Percentiles rank a stretch among this genome's conserved stretches.
These are phyloP conservation scores for Nakazawaea molendinolei DNA, from an alignment of 805 yeast genomes.

Conservation along the genomic window DNA sequence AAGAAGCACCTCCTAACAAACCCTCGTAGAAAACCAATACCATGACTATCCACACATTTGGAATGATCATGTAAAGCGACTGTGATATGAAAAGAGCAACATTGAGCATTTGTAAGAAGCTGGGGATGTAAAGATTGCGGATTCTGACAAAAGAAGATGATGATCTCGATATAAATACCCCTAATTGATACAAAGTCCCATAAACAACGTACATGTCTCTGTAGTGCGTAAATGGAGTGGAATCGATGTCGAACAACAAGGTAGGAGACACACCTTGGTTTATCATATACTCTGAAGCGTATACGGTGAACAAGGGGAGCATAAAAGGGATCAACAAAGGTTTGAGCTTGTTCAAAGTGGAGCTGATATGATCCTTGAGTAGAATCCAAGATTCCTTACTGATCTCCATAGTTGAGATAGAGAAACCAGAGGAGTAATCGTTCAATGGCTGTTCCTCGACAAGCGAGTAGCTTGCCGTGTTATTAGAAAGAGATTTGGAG, in stretches of 20 bases:
- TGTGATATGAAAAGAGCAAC: constrained; percentile 54
- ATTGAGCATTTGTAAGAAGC: constrained; percentile 63
- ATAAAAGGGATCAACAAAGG: constrained; percentile 59
- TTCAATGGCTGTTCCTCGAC: no score
- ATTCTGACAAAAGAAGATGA: constrained; percentile 64
- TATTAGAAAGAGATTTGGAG: background rate
- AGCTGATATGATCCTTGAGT: constrained; percentile 16
- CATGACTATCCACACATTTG: constrained; percentile 57
- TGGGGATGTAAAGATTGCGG: constrained; percentile 49
- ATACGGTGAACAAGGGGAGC: constrained; percentile 80
- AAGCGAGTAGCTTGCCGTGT: no score
- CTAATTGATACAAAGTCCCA: constrained; percentile 84
- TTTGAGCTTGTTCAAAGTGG: constrained; percentile 27
- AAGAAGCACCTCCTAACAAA: constrained; percentile 82
- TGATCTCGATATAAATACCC: constrained; percentile 88
- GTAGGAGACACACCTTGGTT: constrained; percentile 94
- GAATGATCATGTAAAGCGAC: constrained; percentile 51
- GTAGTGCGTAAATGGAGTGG: constrained; percentile 61
- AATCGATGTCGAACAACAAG: constrained; percentile 63
- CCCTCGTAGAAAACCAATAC: constrained; percentile 78
- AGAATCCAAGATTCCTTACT: background rate
- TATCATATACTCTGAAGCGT: constrained; percentile 78
- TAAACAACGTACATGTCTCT: constrained; percentile 89
- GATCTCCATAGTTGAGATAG: no score
- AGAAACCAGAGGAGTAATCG: no score